Percentiles rank a stretch among this genome's conserved stretches.
Evolutionary conservation across 2,329 filamentous ascomycete genomes (phyloP).

Genomic region (Diplodia seriata): DNA sequence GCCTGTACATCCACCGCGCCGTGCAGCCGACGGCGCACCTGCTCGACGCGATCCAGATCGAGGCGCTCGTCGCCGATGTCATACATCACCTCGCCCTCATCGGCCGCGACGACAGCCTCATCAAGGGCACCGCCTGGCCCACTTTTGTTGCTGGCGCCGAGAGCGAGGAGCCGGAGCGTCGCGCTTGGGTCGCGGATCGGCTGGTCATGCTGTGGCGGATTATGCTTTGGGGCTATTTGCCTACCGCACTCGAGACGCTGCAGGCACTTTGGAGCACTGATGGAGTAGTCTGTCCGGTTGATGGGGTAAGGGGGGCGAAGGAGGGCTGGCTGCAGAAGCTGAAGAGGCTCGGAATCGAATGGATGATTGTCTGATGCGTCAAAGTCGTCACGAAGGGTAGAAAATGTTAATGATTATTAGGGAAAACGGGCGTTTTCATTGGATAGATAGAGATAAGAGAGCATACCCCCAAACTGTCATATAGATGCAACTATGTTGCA

Average conservation of each 20-base stretch:
- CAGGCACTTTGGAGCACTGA: constrained; percentile 46
- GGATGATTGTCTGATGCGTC: constrained; percentile 34
- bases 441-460: not conserved
- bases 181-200: constrained; percentile 61
- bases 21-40: constrained; percentile 37
- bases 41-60: not conserved
- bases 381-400: not conserved
- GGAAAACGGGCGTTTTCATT: not conserved
- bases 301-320: not conserved
- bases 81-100: constrained; percentile 60
- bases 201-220: constrained; percentile 44
- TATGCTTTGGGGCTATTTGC: constrained; percentile 50
- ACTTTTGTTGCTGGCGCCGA: constrained; percentile 66
- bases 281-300: constrained; percentile 30
- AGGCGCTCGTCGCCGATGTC: constrained; percentile 57
- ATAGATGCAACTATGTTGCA: not conserved
- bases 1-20: constrained; percentile 47
- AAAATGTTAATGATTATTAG: no score
- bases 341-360: constrained; percentile 31
- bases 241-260: constrained; percentile 45
- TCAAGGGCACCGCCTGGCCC: constrained; percentile 68
- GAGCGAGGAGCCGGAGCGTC: constrained; percentile 55
- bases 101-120: constrained; percentile 58
- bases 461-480: not conserved
- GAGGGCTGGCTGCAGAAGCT: constrained; percentile 30